Evolutionary conservation across 1,284 basidiomycete species (phyloP).

Genomic region (Marasmius fiardii): DNA sequence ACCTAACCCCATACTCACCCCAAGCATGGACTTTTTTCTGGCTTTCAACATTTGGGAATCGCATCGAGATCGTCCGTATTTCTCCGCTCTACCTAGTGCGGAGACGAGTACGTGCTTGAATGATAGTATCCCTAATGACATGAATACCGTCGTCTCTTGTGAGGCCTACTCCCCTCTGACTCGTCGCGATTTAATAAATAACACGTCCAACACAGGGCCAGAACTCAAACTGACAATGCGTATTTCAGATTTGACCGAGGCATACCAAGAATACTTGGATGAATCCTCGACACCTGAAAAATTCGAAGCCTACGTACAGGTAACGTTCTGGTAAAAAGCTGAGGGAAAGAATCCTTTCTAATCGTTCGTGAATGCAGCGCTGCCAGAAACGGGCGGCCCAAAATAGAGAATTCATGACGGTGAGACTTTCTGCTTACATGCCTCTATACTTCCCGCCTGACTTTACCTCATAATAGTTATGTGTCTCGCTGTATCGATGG

Average conservation of each 20-base stretch:
- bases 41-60: not conserved
- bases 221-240: not conserved
- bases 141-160: not conserved
- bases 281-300: conserved; percentile 8
- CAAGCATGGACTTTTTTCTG: not conserved
- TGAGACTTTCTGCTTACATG: conserved; percentile 8
- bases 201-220: conserved; percentile 7
- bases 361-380: not conserved
- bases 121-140: conserved; percentile 11
- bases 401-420: conserved; percentile 27
- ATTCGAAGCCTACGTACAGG: conserved; percentile 9
- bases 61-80: not conserved
- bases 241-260: conserved; percentile 8
- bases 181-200: no score
- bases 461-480: conserved; percentile 25
- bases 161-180: not conserved
- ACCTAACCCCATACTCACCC: not conserved
- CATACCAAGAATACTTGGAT: conserved; percentile 15
- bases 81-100: not conserved
- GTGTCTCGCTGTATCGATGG: conserved; percentile 31
- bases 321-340: not conserved
- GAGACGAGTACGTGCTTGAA: not conserved
- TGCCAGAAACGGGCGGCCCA: conserved; percentile 7
- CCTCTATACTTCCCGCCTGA: not conserved
- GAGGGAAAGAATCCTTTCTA: not conserved